These are phyloP conservation scores for Malassezia brasiliensis DNA, from an alignment of 1,284 basidiomycete genomes.

Conservation along the genomic window DNA sequence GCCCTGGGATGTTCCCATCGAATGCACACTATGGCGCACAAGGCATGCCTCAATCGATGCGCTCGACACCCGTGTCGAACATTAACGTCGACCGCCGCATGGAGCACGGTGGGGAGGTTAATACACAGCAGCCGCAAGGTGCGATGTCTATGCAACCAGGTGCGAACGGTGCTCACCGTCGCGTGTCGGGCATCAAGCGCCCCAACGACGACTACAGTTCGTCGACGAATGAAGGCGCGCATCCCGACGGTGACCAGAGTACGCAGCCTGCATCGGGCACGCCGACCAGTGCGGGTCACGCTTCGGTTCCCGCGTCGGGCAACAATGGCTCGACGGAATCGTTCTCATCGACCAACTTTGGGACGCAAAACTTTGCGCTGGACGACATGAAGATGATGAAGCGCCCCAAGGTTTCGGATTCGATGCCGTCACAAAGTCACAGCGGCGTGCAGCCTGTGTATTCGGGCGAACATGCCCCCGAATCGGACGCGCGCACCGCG, in stretches of 20 bases:
- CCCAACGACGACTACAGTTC: slow-evolving; percentile 1
- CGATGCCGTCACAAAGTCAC: neutral
- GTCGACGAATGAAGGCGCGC: neutral
- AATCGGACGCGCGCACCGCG: neutral
- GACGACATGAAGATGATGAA: slow-evolving; percentile 9
- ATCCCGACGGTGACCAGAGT: neutral
- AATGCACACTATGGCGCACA: slow-evolving; percentile 2
- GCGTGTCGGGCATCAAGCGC: slow-evolving; percentile 8
- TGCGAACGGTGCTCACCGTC: slow-evolving; percentile 1
- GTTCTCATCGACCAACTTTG: neutral
- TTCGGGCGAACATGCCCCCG: neutral
- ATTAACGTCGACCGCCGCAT: slow-evolving; percentile 11
- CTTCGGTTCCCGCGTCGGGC: neutral
- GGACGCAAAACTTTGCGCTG: neutral
- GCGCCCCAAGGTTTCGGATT: slow-evolving; percentile 2
- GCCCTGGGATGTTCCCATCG: slow-evolving; percentile 2
- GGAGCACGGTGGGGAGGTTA: slow-evolving; percentile 3
- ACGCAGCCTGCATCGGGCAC: neutral
- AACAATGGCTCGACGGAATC: neutral
- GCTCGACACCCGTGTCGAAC: neutral
- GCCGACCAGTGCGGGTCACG: neutral
- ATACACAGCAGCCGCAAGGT: neutral
- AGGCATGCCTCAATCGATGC: slow-evolving; percentile 2
- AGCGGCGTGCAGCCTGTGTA: neutral
- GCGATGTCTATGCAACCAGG: neutral